Evolutionary conservation across 2,329 filamentous ascomycete species (phyloP).

Genomic region (Xylariomycetidae sp.): DNA sequence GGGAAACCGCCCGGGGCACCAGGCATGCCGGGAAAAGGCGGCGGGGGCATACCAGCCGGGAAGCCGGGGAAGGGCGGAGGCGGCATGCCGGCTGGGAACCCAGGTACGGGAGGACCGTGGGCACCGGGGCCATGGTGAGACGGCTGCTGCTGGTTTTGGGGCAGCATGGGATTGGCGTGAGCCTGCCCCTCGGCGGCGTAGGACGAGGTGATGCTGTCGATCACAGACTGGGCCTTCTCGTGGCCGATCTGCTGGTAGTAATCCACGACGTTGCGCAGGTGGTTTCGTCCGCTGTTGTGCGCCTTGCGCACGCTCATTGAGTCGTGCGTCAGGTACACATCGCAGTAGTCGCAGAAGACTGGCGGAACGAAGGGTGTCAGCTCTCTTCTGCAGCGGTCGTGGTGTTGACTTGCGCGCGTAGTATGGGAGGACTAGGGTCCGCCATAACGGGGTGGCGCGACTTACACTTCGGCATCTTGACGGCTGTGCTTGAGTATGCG

Average conservation of each 20-base stretch:
- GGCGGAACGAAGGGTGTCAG: slow-evolving; percentile 18
- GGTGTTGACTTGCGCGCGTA: neutral
- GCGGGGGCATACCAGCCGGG: slow-evolving; percentile 43
- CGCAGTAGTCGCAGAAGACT: slow-evolving; percentile 97
- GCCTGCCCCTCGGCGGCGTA: slow-evolving; percentile 92
- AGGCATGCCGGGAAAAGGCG: slow-evolving; percentile 31
- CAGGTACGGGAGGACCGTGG: slow-evolving; percentile 25
- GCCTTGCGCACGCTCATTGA: slow-evolving; percentile 99
- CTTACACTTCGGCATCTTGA: slow-evolving; percentile 78
- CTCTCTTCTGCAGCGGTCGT: slow-evolving; percentile 6
- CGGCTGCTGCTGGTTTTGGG: slow-evolving; percentile 62
- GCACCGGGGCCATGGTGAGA: too few species aligned
- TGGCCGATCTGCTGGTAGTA: slow-evolving; percentile 99
- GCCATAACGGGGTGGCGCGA: slow-evolving; percentile 25
- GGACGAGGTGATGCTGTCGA: slow-evolving; percentile 93
- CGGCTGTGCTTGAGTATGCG: slow-evolving; percentile 2
- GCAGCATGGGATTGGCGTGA: slow-evolving; percentile 77
- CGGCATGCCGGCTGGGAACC: slow-evolving; percentile 28
- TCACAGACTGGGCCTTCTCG: slow-evolving; percentile 96
- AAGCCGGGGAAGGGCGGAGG: slow-evolving; percentile 58
- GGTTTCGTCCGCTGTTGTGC: slow-evolving; percentile 94
- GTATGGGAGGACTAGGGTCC: slow-evolving; percentile 7
- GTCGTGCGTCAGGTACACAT: slow-evolving; percentile 99
- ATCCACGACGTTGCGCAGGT: slow-evolving; percentile 93
- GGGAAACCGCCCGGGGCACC: slow-evolving; percentile 45